phyloP scores from a whole-genome alignment of 257 asterid species.

The Fraxinus cuspidata region DNA sequence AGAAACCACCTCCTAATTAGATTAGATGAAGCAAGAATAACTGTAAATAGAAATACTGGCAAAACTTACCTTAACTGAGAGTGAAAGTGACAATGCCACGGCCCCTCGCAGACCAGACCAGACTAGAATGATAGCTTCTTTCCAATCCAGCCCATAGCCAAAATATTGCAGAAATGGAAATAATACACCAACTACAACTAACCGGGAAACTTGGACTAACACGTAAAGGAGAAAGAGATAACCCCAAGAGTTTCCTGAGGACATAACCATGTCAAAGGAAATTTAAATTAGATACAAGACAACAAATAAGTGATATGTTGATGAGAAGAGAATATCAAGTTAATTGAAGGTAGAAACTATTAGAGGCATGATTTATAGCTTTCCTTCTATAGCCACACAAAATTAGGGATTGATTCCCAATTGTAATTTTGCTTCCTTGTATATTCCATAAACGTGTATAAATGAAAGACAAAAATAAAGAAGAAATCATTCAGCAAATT shows the following conservation, averaged over 20 bases:
- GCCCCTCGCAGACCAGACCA: conserved; percentile 99
- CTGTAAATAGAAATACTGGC: conserved; percentile 1
- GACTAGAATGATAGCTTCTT: conserved; percentile 81
- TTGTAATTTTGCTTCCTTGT: no score
- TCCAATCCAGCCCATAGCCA: conserved; percentile 95
- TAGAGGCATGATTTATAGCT: no score
- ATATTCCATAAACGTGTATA: no score
- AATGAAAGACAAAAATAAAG: no score
- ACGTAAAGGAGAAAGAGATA: conserved; percentile 77
- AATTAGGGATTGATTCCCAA: no score
- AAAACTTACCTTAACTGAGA: conserved; percentile 75
- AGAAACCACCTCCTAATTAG: conserved; percentile 12
- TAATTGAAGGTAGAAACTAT: background rate
- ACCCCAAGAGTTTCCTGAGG: conserved; percentile 86
- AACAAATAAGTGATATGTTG: background rate
- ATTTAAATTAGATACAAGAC: background rate
- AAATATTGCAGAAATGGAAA: conserved; percentile 75
- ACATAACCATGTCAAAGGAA: conserved; percentile 23
- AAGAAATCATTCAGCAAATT: no score
- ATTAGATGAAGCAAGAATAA: background rate
- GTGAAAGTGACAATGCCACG: conserved; percentile 80
- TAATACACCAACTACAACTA: conserved; percentile 68
- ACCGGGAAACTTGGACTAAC: conserved; percentile 74
- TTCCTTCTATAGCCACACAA: no score
- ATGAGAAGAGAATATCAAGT: background rate